These are phyloP conservation scores for Chloris gayana DNA, from an alignment of 176 grass and related monocot species.

Conservation along the genomic window DNA sequence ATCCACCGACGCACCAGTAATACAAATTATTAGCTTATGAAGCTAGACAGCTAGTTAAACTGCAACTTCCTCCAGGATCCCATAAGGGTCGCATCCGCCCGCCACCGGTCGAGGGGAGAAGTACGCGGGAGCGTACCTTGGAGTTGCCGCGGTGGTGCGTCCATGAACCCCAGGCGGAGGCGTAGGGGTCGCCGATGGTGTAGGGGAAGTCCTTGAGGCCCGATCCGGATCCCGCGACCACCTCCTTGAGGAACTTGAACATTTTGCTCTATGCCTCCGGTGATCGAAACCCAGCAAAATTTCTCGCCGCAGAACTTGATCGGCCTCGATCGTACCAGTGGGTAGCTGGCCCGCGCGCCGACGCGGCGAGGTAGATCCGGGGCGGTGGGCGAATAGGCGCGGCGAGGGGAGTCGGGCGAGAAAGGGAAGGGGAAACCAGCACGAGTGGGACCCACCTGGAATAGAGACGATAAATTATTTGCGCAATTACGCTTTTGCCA, in stretches of 20 bases:
- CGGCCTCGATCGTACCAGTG: constrained; percentile 26
- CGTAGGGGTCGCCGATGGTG: constrained; percentile 88
- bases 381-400: constrained; percentile 26
- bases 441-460: constrained; percentile 36
- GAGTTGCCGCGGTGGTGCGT: constrained; percentile 83
- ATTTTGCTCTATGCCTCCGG: constrained; percentile 45
- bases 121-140: constrained; percentile 52
- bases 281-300: constrained; percentile 7
- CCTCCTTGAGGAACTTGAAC: constrained; percentile 98
- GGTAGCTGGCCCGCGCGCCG: constrained; percentile 31
- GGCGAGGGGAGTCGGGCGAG: constrained; percentile 6
- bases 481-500: constrained; percentile 31
- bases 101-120: not conserved
- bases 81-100: constrained; percentile 1
- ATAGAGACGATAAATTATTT: constrained; percentile 30
- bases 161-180: constrained; percentile 92
- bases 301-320: not conserved
- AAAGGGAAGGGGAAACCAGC: constrained; percentile 19
- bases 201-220: constrained; percentile 95
- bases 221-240: constrained; percentile 96
- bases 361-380: constrained; percentile 59
- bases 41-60: not conserved
- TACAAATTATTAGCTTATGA: not conserved
- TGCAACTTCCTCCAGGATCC: not conserved
- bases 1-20: not conserved